Percentiles rank a stretch among this genome's conserved stretches.
Evolutionary conservation across 164 flowering plant genomes (phyloP).

Genomic region (Piper longum): DNA sequence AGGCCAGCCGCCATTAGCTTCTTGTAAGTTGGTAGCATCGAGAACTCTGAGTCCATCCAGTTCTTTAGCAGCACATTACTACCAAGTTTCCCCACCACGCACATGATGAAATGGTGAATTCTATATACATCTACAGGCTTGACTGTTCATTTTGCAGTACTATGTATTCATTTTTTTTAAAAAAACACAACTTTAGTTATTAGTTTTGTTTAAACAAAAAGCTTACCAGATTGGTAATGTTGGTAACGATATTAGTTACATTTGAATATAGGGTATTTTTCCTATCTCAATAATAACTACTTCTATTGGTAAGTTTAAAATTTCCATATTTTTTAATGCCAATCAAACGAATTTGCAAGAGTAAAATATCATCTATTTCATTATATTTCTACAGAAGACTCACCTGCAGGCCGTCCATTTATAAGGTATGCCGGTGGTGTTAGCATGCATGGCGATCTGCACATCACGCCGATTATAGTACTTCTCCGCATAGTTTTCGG

Average conservation of each 20-base stretch:
- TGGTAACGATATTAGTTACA: no score
- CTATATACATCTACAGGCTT: no score
- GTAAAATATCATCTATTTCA: not conserved
- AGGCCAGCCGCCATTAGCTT: conserved; percentile 66
- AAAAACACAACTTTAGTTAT: no score
- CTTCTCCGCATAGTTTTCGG: conserved; percentile 63
- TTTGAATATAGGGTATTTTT: no score
- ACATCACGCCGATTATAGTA: conserved; percentile 71
- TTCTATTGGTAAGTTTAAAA: no score
- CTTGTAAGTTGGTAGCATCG: conserved; percentile 63
- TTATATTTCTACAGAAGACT: not conserved
- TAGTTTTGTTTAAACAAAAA: no score
- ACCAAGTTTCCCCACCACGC: conserved; percentile 4
- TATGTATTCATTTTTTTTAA: no score
- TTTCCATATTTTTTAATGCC: not conserved
- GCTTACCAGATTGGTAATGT: no score
- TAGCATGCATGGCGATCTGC: conserved; percentile 78
- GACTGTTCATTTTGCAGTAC: no score
- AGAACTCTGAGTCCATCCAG: conserved; percentile 56
- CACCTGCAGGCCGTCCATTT: conserved; percentile 94
- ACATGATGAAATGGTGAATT: no score
- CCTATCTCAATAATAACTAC: no score
- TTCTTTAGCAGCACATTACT: conserved; percentile 47
- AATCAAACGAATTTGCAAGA: not conserved
- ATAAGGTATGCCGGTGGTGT: conserved; percentile 48